Evolutionary conservation across 2,329 filamentous ascomycete species (phyloP), one percentile per base, ranked within the genome.

Genomic region (Pestalotiopsis sp.): DNA sequence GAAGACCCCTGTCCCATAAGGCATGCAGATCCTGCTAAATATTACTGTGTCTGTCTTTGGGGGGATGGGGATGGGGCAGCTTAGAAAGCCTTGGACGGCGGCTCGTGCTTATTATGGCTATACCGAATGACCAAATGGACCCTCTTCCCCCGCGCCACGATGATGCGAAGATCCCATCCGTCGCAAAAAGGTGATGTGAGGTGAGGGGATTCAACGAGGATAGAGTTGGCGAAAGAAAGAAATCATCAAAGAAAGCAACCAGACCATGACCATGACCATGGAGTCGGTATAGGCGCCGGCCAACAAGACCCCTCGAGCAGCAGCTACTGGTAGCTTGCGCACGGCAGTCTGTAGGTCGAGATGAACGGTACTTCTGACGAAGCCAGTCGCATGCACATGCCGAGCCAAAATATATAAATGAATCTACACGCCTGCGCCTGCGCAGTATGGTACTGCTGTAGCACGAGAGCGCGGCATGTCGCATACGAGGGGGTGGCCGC

Each of bases 11-110:
- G 25, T 36, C 20, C 62, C 27, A 66, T 49, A 52, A 58, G 49
- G 27, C 64, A 66, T 66, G 64, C 64, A 49, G 57, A 66, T 39
- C 27, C 23, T 23, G 23, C 23, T 14, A 36, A 65, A 41, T 52
- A 52, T 52, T 52, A 52, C 45, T 52, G 45, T 52, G 45, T 36
- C 31, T 36, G 31, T 36, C 31, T 6, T 36, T 36, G 31, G 31
- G 31, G 31, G 31, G 31, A 36, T 36, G 31, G 31, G 31, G 31
- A 36, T 9, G 31, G 31, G 31, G 31, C 31, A 36, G 31, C 31
- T 36, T 36, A 45, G 20, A 52, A 52, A 52, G 45, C 45, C 45
- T 52, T 52, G 45, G 45, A 52, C 20, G 23, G 45, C 45, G 45
- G 45, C 45, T 52, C 17, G 20, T 52, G 45, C 45, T 52, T 52